Base-by-base conservation (phyloP, 768 basidiomycete species). In the Suillus spraguei region DNA sequence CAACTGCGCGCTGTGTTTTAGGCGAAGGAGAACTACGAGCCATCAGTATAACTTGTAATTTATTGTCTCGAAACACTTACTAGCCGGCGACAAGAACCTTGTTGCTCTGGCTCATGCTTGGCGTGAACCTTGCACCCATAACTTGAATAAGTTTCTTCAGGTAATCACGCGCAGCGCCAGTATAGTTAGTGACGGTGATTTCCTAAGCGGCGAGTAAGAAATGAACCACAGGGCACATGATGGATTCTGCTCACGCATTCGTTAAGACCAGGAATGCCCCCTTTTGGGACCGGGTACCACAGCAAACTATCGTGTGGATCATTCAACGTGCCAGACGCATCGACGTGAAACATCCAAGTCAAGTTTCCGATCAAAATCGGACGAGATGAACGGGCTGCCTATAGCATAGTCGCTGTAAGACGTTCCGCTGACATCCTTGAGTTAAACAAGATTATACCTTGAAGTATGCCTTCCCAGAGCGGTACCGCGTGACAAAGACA, bases 131-230 rank as follows among this genome's bases (percentile, higher is more conserved):
- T 1, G 85, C 94, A 2, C 94, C 95, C 83, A 93, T 86, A 5
- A 85, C 76, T 6, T 77, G 77, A 59, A 98, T 91, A 17, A 98
- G 78, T 65, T 86, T 88, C 78, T 94, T 94, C 59, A 98, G 81
- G 70, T 96, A 96, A 60, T 97, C 95, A 3, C 95, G 83, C 7
- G 91, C 83, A 42, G 89, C 87, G 3, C 95, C 95, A 0, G 92
- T 91, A 72, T 95, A 97, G 71, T 96, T 96, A 0, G 94, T 94
- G 1, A 97, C 81, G 0, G 94, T 92, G 61, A 97, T 87, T 67
- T 85, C 81, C 91, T 94, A 58, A 59, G 65, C 32, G 16, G 9
- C 3, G 53, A 39, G 35, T 59, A 20, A 59, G 59, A 39, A 63
- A 33, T 41, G 24, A 4, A 60, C 10, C 56, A 61, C 4, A 24